Evolutionary conservation across 192 early-diverging fungal genomes (phyloP).

Genomic region (Coemansia sp.): DNA sequence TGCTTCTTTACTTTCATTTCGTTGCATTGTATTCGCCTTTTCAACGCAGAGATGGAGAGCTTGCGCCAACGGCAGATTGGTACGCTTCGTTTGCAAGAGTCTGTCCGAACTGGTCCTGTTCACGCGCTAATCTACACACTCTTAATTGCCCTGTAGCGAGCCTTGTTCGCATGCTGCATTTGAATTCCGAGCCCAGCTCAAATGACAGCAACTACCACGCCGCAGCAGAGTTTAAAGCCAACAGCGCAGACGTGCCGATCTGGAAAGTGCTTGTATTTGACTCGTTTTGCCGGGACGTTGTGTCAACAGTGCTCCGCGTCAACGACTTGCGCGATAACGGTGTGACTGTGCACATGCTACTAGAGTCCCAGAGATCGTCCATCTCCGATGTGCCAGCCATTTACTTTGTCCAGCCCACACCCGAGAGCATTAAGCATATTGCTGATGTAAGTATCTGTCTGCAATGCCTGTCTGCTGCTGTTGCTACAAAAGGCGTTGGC

Average conservation of each 20-base stretch:
- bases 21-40: constrained; percentile 1
- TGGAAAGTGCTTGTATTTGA: constrained; percentile 99
- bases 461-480: not conserved
- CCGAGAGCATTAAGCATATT: constrained; percentile 80
- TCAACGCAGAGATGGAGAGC: constrained; percentile 22
- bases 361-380: constrained; percentile 78
- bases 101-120: not conserved
- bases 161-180: constrained; percentile 80
- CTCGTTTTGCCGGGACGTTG: constrained; percentile 86
- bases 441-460: constrained; percentile 62
- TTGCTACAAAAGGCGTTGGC: not conserved
- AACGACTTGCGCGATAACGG: constrained; percentile 95
- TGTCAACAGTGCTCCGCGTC: constrained; percentile 95
- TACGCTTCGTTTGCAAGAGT: constrained; percentile 16
- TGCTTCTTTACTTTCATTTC: constrained; percentile 1
- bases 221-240: constrained; percentile 2
- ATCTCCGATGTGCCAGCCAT: constrained; percentile 96
- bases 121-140: not conserved
- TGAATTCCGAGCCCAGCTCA: constrained; percentile 63
- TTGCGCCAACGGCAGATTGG: constrained; percentile 66
- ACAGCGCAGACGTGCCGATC: constrained; percentile 53
- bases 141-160: constrained; percentile 58
- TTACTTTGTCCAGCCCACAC: constrained; percentile 91
- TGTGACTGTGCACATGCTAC: constrained; percentile 95
- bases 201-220: constrained; percentile 26